Evolutionary conservation across 202 grass and related monocot genomes (phyloP), one percentile per base, ranked within the genome.

Genomic region (Dendrocalamus latiflorus): DNA sequence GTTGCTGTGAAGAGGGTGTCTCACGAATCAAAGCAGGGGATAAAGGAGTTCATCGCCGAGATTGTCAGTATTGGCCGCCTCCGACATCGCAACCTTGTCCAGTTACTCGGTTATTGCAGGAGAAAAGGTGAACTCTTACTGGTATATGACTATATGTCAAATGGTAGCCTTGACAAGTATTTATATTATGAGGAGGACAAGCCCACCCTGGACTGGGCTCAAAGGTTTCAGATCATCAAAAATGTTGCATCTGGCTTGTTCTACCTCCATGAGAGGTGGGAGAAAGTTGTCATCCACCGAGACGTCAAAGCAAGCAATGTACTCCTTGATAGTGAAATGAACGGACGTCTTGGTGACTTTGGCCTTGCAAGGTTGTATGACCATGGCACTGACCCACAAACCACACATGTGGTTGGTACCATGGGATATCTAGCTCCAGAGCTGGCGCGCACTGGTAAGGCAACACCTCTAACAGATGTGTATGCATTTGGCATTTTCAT

Each of bases 1-100:
- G n/a, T 89, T 36, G 82, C 87, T 0, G 87, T 89, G 26, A 88
- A 88, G 61, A 79, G 39, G 26, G 68, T 88, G 3, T 87, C 82
- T 0, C 77, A 85, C n/a, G 77, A 85, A 0, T 89, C 82, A 1
- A 80, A 24, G 65, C 82, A 89, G 11, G 87, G 87, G 0, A 65
- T 85, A 20, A 81, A 39, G 24, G 82, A 89, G 34, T 89, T 84
- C 3, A 16, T 89, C 2, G 77, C 77, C 0, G 87, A 89, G 57
- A 22, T 89, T 2, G 82, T 72, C 4, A 89, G 82, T n/a, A 60
- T 85, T 1, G 82, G 87, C 12, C 70, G 53, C 3, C 65, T 89
- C 11, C 64, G 72, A 2, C 87, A 89, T 47, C 82, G 72, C 0
- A 85, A 85, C 15, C 13, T 89, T 8, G 83, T 84, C 0, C 80